Evolutionary conservation across 2,329 filamentous ascomycete genomes (phyloP).

Genomic region (Graphilbum fragrans): DNA sequence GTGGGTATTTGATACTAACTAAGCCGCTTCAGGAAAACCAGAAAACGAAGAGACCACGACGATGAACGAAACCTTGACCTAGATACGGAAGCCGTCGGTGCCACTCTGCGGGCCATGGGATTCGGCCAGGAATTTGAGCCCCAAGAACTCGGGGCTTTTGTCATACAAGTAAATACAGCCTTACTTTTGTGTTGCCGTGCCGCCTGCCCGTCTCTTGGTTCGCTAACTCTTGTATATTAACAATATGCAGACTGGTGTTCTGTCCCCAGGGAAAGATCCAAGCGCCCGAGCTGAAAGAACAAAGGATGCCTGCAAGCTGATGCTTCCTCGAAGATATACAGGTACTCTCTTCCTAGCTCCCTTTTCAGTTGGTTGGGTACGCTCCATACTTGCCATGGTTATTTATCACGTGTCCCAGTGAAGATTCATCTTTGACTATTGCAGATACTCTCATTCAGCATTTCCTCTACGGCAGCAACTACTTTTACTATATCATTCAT

Average conservation of each 20-base stretch:
- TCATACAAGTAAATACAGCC: too few relatives aligned
- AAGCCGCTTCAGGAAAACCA: too few relatives aligned
- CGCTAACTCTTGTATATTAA: too few relatives aligned
- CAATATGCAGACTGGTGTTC: too few relatives aligned
- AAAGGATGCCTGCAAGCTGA: neutral
- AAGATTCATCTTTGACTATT: neutral
- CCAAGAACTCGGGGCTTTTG: neutral
- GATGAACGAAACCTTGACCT: neutral
- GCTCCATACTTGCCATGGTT: too few relatives aligned
- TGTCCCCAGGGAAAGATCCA: too few relatives aligned
- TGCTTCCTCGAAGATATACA: neutral
- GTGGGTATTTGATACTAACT: too few relatives aligned
- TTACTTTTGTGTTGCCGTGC: too few relatives aligned
- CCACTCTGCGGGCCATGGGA: neutral
- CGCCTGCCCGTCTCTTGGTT: too few relatives aligned
- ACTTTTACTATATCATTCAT: slow-evolving; percentile 32
- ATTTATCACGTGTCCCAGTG: too few relatives aligned
- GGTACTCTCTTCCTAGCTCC: neutral
- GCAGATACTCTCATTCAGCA: slow-evolving; percentile 32
- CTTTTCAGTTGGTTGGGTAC: too few relatives aligned
- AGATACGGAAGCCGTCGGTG: neutral
- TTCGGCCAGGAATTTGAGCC: neutral
- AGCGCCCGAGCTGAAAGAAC: too few relatives aligned
- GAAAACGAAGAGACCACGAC: neutral
- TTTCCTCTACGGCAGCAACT: slow-evolving; percentile 30